Percentiles rank a stretch among this genome's conserved stretches.
Conservation (phyloP, 257 asterid species). For the Hygrophila difformis region DNA sequence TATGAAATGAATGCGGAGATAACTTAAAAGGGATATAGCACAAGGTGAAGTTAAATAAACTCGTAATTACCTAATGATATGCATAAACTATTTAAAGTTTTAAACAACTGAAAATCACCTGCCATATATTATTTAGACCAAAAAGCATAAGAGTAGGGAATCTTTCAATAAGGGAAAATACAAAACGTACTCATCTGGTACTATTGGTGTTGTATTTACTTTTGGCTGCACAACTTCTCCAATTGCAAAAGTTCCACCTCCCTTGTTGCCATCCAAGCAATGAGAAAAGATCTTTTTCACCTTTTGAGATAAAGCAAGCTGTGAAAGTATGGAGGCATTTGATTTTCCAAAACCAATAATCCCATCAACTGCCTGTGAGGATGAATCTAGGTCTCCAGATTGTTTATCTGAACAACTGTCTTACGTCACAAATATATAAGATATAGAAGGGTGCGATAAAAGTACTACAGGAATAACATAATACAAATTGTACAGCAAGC, state of each 20-base stretch:
- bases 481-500: conserved; percentile 3
- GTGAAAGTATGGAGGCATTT: conserved; percentile 85
- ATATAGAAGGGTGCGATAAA: conserved; percentile 10
- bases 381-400: conserved; percentile 83
- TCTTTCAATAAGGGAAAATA: no score
- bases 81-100: no score
- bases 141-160: no score
- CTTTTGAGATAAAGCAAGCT: conserved; percentile 74
- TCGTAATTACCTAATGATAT: no score
- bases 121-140: no score
- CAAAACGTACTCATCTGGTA: conserved; percentile 60
- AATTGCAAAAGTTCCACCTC: conserved; percentile 95
- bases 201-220: conserved; percentile 66
- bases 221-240: conserved; percentile 89
- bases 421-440: conserved; percentile 27
- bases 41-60: no score
- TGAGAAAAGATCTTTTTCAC: conserved; percentile 77
- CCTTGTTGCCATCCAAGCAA: conserved; percentile 76
- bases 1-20: no score
- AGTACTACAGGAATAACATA: background rate
- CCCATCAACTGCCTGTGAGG: conserved; percentile 92
- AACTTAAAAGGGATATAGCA: no score
- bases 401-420: conserved; percentile 83
- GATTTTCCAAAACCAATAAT: conserved; percentile 96
- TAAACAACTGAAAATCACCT: no score